Base-by-base conservation (phyloP, 331 rosid genomes). In the Saraca asoca region DNA sequence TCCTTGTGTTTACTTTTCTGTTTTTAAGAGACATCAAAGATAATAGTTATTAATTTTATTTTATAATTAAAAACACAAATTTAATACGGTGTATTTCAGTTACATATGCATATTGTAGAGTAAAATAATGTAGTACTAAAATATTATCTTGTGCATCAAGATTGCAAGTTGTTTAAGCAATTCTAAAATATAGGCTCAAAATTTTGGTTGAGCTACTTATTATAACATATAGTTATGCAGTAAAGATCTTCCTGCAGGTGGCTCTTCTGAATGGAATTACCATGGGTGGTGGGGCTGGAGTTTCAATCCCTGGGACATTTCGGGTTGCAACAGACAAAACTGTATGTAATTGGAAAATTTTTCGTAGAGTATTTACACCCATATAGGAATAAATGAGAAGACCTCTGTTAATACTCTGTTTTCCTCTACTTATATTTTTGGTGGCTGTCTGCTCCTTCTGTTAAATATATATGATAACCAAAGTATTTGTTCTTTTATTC, bases 241-340 rank as follows among this genome's bases (percentile, higher is more conserved):
- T 68, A 41, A 45, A 75, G 19, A 75, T 52, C 44, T 54, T 75
- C 37, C 16, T 59, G 78, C 85, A 93, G 98, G 90, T 88, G 70
- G 91, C 98, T 50, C 85, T 90, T 78, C 78, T 93, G 61, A 82
- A 93, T 81, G 97, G 98, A 53, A 74, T 93, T 70, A 90, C 96
- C 60, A 86, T 93, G 98, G 97, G 98, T 71, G 98, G 98, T 51
- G 97, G 98, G 31, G 95, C 88, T 56, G 98, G 95, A 68, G 78
- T 93, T 61, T 90, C 98, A 72, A 80, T 93, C 64, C 98, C 98
- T 0, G 95, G 95, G 53, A 93, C 86, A 34, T 87, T 93, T 68
- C 87, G 86, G 17, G 75, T 90, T 70, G 95, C 91, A 64, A 90
- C 98, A 14, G 87, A 93, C 62, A 93, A 85, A 81, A 93, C 95